These are phyloP conservation scores for Penicillium expansum DNA, from an alignment of 2,329 filamentous ascomycete genomes.

Conservation along the genomic window DNA sequence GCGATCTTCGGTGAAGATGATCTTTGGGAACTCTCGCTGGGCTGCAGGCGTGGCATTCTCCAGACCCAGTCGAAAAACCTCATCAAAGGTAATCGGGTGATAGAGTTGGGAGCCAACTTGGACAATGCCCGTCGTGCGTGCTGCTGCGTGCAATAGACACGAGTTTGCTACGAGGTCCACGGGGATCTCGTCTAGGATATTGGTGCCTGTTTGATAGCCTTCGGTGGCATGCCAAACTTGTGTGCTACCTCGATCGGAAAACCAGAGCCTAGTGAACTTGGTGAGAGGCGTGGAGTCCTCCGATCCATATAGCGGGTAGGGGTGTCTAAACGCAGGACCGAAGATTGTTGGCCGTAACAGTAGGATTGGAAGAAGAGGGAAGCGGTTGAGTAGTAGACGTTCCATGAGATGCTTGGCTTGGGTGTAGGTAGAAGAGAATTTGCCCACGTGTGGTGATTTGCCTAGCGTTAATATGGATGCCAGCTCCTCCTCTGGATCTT, in stretches of 20 bases:
- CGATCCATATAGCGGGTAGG: slow-evolving; percentile 32
- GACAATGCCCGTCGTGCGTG: slow-evolving; percentile 30
- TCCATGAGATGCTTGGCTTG: slow-evolving; percentile 35
- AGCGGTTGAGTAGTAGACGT: slow-evolving; percentile 27
- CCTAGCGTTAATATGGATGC: slow-evolving; percentile 21
- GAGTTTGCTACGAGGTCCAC: slow-evolving; percentile 36
- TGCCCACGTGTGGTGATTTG: slow-evolving; percentile 15
- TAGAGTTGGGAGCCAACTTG: slow-evolving; percentile 33
- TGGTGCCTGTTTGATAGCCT: slow-evolving; percentile 28
- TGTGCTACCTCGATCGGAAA: slow-evolving; percentile 25
- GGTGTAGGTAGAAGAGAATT: slow-evolving; percentile 32
- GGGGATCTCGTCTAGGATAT: slow-evolving; percentile 34
- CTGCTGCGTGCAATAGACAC: slow-evolving; percentile 31
- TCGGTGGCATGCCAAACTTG: slow-evolving; percentile 33
- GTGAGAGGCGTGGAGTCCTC: slow-evolving; percentile 32
- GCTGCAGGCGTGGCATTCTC: slow-evolving; percentile 22
- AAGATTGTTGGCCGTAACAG: slow-evolving; percentile 34
- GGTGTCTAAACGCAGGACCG: slow-evolving; percentile 29
- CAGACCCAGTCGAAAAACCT: slow-evolving; percentile 21
- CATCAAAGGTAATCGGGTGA: slow-evolving; percentile 29
- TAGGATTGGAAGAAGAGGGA: slow-evolving; percentile 29
- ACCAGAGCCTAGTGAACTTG: slow-evolving; percentile 29
- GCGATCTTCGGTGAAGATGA: slow-evolving; percentile 31
- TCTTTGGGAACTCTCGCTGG: slow-evolving; percentile 23
- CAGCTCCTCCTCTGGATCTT: slow-evolving; percentile 31